phyloP scores from a whole-genome alignment of 352 stramenopile species.

The Peronospora destructor region DNA sequence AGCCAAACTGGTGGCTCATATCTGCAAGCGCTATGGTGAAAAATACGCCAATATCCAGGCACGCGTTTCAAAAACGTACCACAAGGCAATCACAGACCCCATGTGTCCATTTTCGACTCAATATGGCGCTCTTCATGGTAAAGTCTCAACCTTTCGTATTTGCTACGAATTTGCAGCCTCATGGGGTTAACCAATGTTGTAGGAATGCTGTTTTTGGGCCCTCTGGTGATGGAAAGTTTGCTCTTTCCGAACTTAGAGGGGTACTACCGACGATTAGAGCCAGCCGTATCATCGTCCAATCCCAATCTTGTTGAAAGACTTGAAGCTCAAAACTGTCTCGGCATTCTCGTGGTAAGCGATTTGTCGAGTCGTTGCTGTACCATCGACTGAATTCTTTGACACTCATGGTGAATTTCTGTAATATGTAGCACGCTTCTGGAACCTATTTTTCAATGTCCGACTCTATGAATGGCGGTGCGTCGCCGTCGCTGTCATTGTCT shows the following conservation, averaged over 20 bases:
- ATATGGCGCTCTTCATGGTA: slow-evolving; percentile 89
- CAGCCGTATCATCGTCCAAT: slow-evolving; percentile 65
- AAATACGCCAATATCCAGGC: slow-evolving; percentile 90
- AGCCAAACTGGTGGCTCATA: slow-evolving; percentile 71
- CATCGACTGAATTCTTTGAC: neutral
- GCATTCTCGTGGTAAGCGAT: slow-evolving; percentile 75
- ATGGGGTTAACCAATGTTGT: neutral
- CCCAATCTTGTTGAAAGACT: slow-evolving; percentile 73
- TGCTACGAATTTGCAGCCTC: neutral
- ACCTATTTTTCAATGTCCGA: slow-evolving; percentile 76
- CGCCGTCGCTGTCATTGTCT: slow-evolving; percentile 27
- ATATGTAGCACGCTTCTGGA: slow-evolving; percentile 57
- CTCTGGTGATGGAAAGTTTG: slow-evolving; percentile 89
- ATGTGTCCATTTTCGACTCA: slow-evolving; percentile 80
- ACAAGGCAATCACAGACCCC: slow-evolving; percentile 77
- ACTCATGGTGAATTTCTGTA: slow-evolving; percentile 6
- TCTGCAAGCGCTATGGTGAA: slow-evolving; percentile 80
- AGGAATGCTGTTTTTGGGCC: slow-evolving; percentile 87
- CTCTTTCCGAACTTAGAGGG: slow-evolving; percentile 83
- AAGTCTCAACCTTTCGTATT: neutral
- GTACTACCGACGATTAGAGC: slow-evolving; percentile 85
- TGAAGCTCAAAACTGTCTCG: slow-evolving; percentile 80
- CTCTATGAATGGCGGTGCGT: slow-evolving; percentile 19
- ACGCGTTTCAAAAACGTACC: slow-evolving; percentile 87
- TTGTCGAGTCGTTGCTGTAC: neutral